These are phyloP conservation scores for Fraxinus ornus DNA, from an alignment of 305 asterid species.

Conservation along the genomic window DNA sequence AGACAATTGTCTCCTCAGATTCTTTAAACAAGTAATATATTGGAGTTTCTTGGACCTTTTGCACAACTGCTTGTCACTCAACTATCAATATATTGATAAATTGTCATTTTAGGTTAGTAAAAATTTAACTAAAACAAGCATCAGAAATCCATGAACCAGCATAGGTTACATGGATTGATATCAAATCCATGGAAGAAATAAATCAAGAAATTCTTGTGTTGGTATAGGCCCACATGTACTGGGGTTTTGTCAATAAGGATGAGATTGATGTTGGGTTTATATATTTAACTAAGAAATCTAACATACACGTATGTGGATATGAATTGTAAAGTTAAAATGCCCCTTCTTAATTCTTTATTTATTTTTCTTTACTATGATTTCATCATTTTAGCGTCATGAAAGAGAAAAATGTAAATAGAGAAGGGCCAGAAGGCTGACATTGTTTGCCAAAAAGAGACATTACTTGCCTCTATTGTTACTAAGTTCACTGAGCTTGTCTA, in stretches of 20 bases:
- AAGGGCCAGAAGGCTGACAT: background rate
- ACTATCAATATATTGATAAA: too few relatives aligned
- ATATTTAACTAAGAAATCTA: constrained; percentile 8
- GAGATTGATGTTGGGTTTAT: constrained; percentile 9
- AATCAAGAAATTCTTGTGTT: background rate
- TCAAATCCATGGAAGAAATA: background rate
- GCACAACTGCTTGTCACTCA: too few relatives aligned
- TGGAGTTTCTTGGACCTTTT: too few relatives aligned
- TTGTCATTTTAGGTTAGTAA: too few relatives aligned
- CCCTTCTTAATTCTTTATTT: background rate
- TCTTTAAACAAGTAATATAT: too few relatives aligned
- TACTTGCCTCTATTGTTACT: constrained; percentile 1
- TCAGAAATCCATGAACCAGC: too few relatives aligned
- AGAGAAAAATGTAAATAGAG: background rate
- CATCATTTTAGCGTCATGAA: background rate
- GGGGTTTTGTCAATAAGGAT: background rate
- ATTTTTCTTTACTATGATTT: background rate
- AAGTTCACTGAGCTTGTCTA: constrained; percentile 20
- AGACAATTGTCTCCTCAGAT: too few relatives aligned
- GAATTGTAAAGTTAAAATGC: background rate
- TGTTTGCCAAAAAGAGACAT: constrained; percentile 15
- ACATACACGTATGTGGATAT: background rate
- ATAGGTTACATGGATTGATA: too few relatives aligned
- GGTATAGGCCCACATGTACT: background rate
- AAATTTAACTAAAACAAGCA: too few relatives aligned